These are phyloP conservation scores for Penicillium lagena DNA, from an alignment of 495 filamentous ascomycete genomes.

Conservation along the genomic window DNA sequence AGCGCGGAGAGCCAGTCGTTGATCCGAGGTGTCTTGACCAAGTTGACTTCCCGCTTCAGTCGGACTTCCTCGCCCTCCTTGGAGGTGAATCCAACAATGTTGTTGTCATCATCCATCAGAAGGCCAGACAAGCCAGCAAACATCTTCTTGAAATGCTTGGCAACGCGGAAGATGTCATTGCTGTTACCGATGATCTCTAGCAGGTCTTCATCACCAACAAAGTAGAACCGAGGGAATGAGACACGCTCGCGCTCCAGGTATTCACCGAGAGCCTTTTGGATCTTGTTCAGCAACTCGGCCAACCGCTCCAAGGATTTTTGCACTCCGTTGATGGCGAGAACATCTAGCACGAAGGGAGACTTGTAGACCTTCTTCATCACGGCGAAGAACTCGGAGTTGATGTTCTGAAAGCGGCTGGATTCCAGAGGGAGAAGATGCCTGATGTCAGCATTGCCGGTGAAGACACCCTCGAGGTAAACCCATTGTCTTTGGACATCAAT, in stretches of 20 bases:
- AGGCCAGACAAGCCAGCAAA: constrained; percentile 91
- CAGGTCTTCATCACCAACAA: constrained; percentile 96
- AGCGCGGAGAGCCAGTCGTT: constrained; percentile 95
- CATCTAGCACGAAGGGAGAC: constrained; percentile 87
- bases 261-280: constrained; percentile 97
- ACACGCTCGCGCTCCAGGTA: constrained; percentile 96
- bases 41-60: constrained; percentile 82
- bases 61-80: constrained; percentile 91
- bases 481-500: constrained; percentile 99
- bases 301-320: constrained; percentile 93
- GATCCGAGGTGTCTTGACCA: constrained; percentile 88
- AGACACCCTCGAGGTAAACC: constrained; percentile 98
- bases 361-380: constrained; percentile 99
- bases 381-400: constrained; percentile 94
- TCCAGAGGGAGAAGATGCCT: constrained; percentile 96
- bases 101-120: constrained; percentile 80
- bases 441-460: constrained; percentile 97
- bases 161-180: constrained; percentile 90
- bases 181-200: constrained; percentile 99
- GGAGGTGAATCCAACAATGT: constrained; percentile 86
- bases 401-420: constrained; percentile 94
- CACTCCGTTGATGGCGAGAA: constrained; percentile 88
- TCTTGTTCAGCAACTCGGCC: constrained; percentile 94
- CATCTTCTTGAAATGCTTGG: constrained; percentile 99
- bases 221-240: constrained; percentile 97